These are phyloP conservation scores for Saposhnikovia divaricata DNA, from an alignment of 129 eudicot genomes.

Conservation along the genomic window DNA sequence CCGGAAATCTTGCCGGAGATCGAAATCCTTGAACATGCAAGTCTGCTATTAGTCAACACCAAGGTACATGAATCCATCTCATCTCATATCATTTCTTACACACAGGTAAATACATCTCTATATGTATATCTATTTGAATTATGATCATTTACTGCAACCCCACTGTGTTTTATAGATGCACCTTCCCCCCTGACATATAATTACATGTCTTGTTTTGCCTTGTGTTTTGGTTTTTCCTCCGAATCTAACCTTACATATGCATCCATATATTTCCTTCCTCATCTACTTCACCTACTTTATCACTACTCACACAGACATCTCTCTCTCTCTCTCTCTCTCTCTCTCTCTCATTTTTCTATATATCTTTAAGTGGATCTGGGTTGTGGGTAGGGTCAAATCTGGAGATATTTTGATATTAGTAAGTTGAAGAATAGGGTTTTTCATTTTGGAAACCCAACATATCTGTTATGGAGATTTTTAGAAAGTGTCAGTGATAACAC, in stretches of 20 bases:
- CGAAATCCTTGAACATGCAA: neutral
- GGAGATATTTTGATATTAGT: neutral
- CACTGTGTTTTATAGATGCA: neutral
- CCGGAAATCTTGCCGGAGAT: neutral
- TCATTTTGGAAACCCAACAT: neutral
- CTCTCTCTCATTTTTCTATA: neutral
- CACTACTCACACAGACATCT: neutral
- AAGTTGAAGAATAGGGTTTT: conserved; percentile 20
- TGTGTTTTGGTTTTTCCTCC: neutral
- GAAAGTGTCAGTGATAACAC: neutral
- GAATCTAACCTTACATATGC: neutral
- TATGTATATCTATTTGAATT: neutral
- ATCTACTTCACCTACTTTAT: neutral
- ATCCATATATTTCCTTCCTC: neutral
- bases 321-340: neutral
- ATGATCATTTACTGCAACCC: neutral
- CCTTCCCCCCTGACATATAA: neutral
- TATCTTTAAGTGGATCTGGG: conserved; percentile 4
- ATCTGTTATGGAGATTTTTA: neutral
- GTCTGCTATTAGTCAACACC: neutral
- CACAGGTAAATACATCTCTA: neutral
- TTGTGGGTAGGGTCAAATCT: neutral
- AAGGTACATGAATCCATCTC: neutral
- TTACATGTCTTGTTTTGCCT: neutral
- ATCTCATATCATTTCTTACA: neutral